Conservation (phyloP, 108 stramenopile genomes). For the Poteriospumella lacustris region DNA sequence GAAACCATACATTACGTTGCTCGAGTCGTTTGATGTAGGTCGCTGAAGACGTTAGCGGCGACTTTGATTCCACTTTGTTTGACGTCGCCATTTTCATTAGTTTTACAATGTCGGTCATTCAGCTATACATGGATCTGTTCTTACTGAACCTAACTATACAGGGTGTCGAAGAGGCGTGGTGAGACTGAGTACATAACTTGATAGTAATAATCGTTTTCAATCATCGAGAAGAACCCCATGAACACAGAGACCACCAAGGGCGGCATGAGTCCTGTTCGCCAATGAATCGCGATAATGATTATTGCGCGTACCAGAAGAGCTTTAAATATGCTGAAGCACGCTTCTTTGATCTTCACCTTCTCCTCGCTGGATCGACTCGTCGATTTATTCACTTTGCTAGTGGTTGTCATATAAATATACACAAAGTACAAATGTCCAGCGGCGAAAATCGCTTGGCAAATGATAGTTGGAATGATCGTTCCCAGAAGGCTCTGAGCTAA, state of each 20-base stretch:
- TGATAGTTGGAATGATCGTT: background rate
- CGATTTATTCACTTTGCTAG: background rate
- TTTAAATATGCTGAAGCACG: background rate
- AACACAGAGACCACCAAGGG: background rate
- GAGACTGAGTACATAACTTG: background rate
- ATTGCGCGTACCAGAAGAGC: background rate
- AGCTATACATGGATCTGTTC: too few species aligned
- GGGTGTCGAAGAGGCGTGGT: too few species aligned
- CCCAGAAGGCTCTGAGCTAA: too few species aligned
- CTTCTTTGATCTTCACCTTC: background rate
- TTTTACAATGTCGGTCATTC: too few species aligned
- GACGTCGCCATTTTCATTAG: too few species aligned
- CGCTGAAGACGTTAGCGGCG: too few species aligned
- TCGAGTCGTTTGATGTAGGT: too few species aligned
- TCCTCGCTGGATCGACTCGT: background rate
- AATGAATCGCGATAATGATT: background rate
- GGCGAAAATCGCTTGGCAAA: background rate
- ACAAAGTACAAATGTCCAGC: background rate
- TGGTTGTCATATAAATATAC: background rate
- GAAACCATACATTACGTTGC: too few species aligned
- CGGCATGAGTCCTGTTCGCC: background rate
- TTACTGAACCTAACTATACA: too few species aligned
- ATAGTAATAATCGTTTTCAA: conserved; percentile 10
- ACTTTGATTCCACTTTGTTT: too few species aligned
- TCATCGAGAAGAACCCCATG: conserved; percentile 19